Conservation (phyloP, 306 rosid species). For the Fragaria nilgerrensis region DNA sequence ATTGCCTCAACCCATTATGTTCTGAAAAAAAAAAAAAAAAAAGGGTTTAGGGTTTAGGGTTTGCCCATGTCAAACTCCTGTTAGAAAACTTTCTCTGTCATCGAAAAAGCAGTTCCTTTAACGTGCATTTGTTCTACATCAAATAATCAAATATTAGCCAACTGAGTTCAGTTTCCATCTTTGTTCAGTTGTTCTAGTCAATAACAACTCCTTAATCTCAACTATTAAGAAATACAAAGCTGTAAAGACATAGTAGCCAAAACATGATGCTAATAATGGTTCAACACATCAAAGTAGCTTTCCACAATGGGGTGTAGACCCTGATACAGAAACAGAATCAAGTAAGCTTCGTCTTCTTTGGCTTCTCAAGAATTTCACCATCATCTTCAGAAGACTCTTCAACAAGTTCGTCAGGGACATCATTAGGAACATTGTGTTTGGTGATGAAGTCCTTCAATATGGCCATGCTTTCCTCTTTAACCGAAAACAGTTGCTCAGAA, state of each 20-base stretch:
- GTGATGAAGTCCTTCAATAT: constrained; percentile 83
- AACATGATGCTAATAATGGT: neutral
- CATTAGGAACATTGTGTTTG: constrained; percentile 72
- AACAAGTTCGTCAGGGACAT: constrained; percentile 71
- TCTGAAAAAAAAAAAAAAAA: neutral
- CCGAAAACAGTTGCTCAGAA: constrained; percentile 66
- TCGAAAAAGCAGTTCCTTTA: neutral
- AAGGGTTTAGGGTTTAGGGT: too few relatives aligned
- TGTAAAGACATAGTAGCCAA: neutral
- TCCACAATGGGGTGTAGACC: neutral
- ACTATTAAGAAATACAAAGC: neutral
- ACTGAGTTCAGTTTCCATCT: neutral
- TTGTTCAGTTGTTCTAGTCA: neutral
- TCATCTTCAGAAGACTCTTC: constrained; percentile 70
- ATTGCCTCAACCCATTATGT: neutral
- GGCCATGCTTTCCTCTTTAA: constrained; percentile 71
- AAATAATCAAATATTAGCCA: neutral
- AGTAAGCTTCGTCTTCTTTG: constrained; percentile 69
- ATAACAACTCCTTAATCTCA: neutral
- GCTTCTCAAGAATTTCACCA: constrained; percentile 46
- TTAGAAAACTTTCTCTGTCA: neutral
- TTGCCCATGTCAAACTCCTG: neutral
- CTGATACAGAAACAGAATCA: constrained; percentile 21
- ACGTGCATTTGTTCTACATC: neutral
- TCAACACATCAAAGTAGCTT: neutral